phyloP scores from a whole-genome alignment of 805 yeast genomes.

The Wickerhamiella dianesei region DNA sequence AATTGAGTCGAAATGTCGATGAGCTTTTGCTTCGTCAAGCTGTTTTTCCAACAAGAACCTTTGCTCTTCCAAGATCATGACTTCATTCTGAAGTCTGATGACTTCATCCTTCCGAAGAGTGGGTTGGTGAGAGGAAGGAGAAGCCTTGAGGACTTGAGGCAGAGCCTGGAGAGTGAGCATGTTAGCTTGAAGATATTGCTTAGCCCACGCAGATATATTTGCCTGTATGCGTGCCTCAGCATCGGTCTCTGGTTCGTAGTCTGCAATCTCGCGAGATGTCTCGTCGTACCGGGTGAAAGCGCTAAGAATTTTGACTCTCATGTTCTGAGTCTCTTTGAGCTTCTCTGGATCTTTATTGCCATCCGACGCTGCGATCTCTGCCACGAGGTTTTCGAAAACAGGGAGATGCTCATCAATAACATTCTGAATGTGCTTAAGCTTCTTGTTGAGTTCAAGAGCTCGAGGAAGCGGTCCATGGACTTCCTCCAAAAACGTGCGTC shows the following conservation, averaged over 20 bases:
- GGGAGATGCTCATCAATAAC: slow-evolving; percentile 33
- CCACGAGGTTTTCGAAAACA: slow-evolving; percentile 30
- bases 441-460: slow-evolving; percentile 30
- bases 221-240: slow-evolving; percentile 37
- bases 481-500: slow-evolving; percentile 37
- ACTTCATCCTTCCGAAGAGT: slow-evolving; percentile 19
- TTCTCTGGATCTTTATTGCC: slow-evolving; percentile 15
- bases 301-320: slow-evolving; percentile 34
- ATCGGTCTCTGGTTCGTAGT: slow-evolving; percentile 24
- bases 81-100: slow-evolving; percentile 30
- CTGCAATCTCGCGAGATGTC: slow-evolving; percentile 33
- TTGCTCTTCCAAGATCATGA: slow-evolving; percentile 83
- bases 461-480: slow-evolving; percentile 24
- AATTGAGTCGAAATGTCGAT: slow-evolving; percentile 67
- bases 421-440: slow-evolving; percentile 28
- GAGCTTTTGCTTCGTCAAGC: slow-evolving; percentile 47
- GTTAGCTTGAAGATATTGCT: slow-evolving; percentile 51
- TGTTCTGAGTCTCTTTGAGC: slow-evolving; percentile 1
- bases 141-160: slow-evolving; percentile 30
- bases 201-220: slow-evolving; percentile 44
- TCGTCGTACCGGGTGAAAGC: slow-evolving; percentile 40
- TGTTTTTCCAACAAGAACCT: slow-evolving; percentile 53
- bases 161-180: slow-evolving; percentile 50
- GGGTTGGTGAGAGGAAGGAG: slow-evolving; percentile 19
- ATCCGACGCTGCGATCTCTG: slow-evolving; percentile 20